Evolutionary conservation across 164 flowering plant species (phyloP), one percentile per base, ranked within the genome.

Genomic region (Buxus sempervirens): DNA sequence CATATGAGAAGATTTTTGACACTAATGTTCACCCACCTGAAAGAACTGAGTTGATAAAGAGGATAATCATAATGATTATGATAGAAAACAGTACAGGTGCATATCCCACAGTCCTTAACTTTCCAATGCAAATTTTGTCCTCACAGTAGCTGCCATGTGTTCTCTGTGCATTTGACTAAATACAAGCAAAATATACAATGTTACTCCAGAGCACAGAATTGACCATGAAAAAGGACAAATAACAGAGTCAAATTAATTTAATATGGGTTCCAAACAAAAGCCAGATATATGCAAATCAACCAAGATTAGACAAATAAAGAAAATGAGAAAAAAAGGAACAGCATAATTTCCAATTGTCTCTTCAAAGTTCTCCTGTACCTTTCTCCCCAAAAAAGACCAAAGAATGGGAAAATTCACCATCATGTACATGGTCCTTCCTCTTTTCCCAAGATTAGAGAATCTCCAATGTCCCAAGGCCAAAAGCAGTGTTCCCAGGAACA

Each of bases 41-140:
- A 72, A 91, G 79, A 75, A 89, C 84, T 53, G 96, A 83, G 75
- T 84, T 91, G 80, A 89, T 81, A 77, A 95, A 95, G 78, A 95
- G 87, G 63, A 91, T 67, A 42, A 73, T 74, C 22, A 65, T 65
- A 64, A 76, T 8, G 63, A 89, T 42, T 24, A 89, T 73, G n/a
- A 77, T 24, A 66, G 72, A 78, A 59, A 91, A 76, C 23, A 95
- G 80, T 53, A 91, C 73, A 24, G 96, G 98, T 23, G 96, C 96
- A 81, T 82, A 94, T 74, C 97, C 96, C 63, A 65, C 63, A 45
- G 72, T 66, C 45, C 74, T 79, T 26, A 80, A 74, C 68, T 77
- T 86, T 73, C 83, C 80, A 41, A 64, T n/a, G 69, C 62, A 79
- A 68, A 83, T 22, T 78, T 78, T 83, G 74, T 75, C 86, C 63